Conservation (phyloP, 139 green algal genomes). For the Auxenochlorella protothecoides region DNA sequence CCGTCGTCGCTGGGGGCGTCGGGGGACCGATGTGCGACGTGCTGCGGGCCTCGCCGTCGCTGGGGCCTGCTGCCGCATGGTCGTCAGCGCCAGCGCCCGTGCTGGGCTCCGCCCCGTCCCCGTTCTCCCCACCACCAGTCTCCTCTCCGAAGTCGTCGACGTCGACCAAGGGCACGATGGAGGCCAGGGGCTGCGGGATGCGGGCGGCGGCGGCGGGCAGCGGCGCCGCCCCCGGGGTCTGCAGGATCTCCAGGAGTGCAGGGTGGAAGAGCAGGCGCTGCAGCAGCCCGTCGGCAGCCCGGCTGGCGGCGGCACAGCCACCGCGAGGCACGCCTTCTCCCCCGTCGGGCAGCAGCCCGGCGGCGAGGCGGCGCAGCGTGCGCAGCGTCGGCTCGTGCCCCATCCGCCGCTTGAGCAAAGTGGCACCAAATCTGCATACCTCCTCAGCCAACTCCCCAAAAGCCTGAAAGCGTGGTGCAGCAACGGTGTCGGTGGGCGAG, state of each 20-base stretch:
- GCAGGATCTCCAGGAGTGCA: slow-evolving; percentile 8
- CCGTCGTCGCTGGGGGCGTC: too few species aligned
- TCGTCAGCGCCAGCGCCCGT: background rate
- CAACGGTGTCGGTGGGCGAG: too few species aligned
- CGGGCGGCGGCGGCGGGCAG: slow-evolving; percentile 16
- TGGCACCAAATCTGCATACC: too few species aligned
- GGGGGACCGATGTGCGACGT: too few species aligned
- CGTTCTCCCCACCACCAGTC: too few species aligned
- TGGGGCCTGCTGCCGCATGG: background rate
- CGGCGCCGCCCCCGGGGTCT: background rate
- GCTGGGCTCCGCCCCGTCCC: background rate
- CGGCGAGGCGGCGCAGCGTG: slow-evolving; percentile 35
- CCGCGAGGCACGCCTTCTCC: too few species aligned
- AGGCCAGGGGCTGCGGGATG: slow-evolving; percentile 21
- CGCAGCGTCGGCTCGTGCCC: background rate
- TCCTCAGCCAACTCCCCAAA: too few species aligned
- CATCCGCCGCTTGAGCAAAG: too few species aligned
- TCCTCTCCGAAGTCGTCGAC: background rate
- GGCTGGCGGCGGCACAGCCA: background rate
- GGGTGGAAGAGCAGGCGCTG: slow-evolving; percentile 11
- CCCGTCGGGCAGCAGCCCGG: slow-evolving; percentile 38
- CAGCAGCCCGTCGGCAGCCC: background rate
- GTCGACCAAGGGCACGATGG: slow-evolving; percentile 30
- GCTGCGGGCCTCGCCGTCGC: too few species aligned
- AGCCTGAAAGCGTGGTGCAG: too few species aligned